Percentiles rank a stretch among this genome's conserved stretches.
Conservation (phyloP, 768 basidiomycete genomes). For the Porpolomopsis calyptriformis region DNA sequence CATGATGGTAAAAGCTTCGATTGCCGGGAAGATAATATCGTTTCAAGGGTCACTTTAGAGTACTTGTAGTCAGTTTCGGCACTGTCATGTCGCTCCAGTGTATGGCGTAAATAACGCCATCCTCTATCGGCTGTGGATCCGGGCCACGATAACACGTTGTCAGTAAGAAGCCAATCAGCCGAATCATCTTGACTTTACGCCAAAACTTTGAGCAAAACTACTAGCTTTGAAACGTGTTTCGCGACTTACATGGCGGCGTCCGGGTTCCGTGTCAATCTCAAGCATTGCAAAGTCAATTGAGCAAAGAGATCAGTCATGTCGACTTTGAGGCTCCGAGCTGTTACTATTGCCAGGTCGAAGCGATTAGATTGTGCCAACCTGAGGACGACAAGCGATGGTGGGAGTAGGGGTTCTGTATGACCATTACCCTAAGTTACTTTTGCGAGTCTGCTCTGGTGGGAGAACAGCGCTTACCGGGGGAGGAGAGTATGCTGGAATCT, state of each 20-base stretch:
- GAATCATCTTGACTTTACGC: constrained; percentile 51
- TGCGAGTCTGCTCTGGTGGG: neutral
- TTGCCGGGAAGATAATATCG: constrained; percentile 57
- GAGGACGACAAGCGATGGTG: constrained; percentile 59
- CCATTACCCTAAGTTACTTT: neutral
- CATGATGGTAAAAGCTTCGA: constrained; percentile 64
- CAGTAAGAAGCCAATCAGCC: constrained; percentile 75
- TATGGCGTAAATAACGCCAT: constrained; percentile 80
- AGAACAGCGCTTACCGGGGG: constrained; percentile 45
- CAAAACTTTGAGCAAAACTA: constrained; percentile 4
- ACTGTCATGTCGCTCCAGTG: constrained; percentile 69
- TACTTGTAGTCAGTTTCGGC: constrained; percentile 64
- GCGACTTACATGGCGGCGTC: constrained; percentile 46
- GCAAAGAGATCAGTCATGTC: constrained; percentile 86
- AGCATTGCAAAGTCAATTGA: constrained; percentile 65
- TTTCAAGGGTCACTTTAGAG: constrained; percentile 66
- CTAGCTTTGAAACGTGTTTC: neutral
- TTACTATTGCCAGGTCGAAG: constrained; percentile 70
- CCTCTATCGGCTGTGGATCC: constrained; percentile 72
- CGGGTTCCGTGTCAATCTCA: constrained; percentile 58
- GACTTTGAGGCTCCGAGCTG: constrained; percentile 63
- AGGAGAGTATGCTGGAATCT: constrained; percentile 50
- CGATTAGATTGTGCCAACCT: constrained; percentile 67
- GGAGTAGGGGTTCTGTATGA: constrained; percentile 38
- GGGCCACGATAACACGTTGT: constrained; percentile 73